A percentile compares a stretch with the other conserved stretches of the same genome.
Conservation (phyloP, 257 asterid genomes). For the Paulownia fortunei region DNA sequence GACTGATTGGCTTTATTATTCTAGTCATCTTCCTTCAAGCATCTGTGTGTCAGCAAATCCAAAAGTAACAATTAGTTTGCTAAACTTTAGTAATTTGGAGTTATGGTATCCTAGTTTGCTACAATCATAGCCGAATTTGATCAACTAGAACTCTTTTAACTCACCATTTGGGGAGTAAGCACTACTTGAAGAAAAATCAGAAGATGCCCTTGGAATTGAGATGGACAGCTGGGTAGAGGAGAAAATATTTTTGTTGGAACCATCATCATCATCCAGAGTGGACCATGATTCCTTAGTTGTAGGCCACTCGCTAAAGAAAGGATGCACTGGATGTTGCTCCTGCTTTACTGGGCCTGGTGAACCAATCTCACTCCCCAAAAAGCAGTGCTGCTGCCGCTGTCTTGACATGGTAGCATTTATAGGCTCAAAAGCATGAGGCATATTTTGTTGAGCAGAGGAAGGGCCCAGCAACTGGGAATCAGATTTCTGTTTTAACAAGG, state of each 20-base stretch:
- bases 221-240: slow-evolving; percentile 88
- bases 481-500: slow-evolving; percentile 53
- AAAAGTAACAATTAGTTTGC: neutral
- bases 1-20: slow-evolving; percentile 27
- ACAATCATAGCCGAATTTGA: neutral
- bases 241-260: slow-evolving; percentile 57
- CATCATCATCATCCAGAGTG: slow-evolving; percentile 62
- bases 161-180: slow-evolving; percentile 71
- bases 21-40: slow-evolving; percentile 47
- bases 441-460: slow-evolving; percentile 51
- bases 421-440: slow-evolving; percentile 55
- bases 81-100: neutral
- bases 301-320: slow-evolving; percentile 93
- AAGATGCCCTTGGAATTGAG: slow-evolving; percentile 68
- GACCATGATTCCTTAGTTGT: slow-evolving; percentile 85
- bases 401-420: slow-evolving; percentile 52
- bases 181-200: slow-evolving; percentile 63
- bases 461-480: slow-evolving; percentile 55
- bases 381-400: slow-evolving; percentile 73
- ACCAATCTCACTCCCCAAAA: slow-evolving; percentile 61
- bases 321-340: slow-evolving; percentile 76
- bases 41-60: slow-evolving; percentile 45
- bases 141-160: slow-evolving; percentile 20
- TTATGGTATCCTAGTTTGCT: neutral
- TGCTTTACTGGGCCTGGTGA: slow-evolving; percentile 60